Evolutionary conservation across 805 yeast genomes (phyloP).

Genomic region (Yamadazyma endophytica): DNA sequence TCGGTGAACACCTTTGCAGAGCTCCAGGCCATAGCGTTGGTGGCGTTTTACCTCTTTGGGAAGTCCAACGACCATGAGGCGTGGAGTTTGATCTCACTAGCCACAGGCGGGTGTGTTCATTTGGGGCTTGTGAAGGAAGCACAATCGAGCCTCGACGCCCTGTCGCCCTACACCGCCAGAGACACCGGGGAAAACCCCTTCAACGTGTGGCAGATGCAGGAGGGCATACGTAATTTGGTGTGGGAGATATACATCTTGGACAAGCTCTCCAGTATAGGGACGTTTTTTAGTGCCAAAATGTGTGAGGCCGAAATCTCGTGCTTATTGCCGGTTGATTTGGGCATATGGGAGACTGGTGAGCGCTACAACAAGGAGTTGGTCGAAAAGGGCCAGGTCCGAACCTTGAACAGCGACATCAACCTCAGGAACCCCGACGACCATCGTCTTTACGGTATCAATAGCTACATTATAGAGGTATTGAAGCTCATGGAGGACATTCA

Average conservation of each 20-base stretch:
- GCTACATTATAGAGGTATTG: conserved; percentile 11
- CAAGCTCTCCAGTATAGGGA: conserved; percentile 10
- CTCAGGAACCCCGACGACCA: conserved; percentile 1
- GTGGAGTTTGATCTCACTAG: conserved; percentile 14
- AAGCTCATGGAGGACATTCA: conserved; percentile 11
- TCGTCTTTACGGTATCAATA: conserved; percentile 9
- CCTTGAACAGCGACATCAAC: conserved; percentile 1
- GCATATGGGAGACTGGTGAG: conserved; percentile 7
- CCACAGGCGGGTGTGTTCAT: conserved; percentile 14
- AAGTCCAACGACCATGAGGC: conserved; percentile 12
- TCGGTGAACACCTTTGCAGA: conserved; percentile 10
- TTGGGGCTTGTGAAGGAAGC: conserved; percentile 9
- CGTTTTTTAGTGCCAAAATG: conserved; percentile 10
- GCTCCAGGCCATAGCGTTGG: conserved; percentile 10
- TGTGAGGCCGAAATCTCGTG: conserved; percentile 9
- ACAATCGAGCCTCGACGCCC: too few species aligned
- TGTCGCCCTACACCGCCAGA: too few species aligned
- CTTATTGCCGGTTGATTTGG: conserved; percentile 9
- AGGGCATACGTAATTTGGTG: conserved; percentile 8
- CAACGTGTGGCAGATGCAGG: conserved; percentile 14
- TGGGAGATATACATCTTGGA: conserved; percentile 16
- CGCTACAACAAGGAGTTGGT: conserved; percentile 4
- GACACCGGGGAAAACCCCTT: too few species aligned
- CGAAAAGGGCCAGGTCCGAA: conserved; percentile 7
- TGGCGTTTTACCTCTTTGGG: conserved; percentile 12